phyloP scores from a whole-genome alignment of 169 alveolate genomes.

The Theileria parva region DNA sequence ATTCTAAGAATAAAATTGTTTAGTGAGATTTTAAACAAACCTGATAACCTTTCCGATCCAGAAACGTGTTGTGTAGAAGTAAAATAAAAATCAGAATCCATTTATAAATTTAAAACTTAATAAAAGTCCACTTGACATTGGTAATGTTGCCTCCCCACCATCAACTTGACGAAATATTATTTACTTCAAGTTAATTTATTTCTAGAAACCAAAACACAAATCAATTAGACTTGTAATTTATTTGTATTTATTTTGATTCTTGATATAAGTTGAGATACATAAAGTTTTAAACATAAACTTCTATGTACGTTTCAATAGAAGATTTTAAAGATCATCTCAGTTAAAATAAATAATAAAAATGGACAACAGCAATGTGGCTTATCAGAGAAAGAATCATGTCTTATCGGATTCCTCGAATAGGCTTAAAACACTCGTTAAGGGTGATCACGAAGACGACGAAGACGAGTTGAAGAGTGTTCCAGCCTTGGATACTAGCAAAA shows the following conservation, averaged over 20 bases:
- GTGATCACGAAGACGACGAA: slow-evolving; percentile 62
- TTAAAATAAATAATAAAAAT: neutral
- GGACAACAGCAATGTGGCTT: slow-evolving; percentile 47
- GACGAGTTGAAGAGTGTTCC: slow-evolving; percentile 6
- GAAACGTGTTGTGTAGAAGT: slow-evolving; percentile 11
- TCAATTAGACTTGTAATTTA: neutral
- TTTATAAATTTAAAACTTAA: neutral
- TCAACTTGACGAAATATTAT: neutral
- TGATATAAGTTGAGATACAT: neutral
- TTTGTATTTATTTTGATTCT: neutral
- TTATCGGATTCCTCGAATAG: slow-evolving; percentile 46
- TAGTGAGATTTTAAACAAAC: slow-evolving; percentile 6
- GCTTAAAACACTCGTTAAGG: slow-evolving; percentile 47
- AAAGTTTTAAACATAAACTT: neutral
- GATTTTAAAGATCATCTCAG: neutral
- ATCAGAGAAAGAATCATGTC: slow-evolving; percentile 59
- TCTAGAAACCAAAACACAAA: slow-evolving; percentile 5
- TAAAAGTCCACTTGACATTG: neutral
- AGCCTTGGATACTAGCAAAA: neutral
- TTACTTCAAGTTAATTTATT: neutral
- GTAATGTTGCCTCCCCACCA: slow-evolving; percentile 3
- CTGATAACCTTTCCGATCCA: slow-evolving; percentile 12
- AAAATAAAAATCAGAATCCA: slow-evolving; percentile 18
- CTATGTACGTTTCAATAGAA: neutral
- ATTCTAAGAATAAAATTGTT: slow-evolving; percentile 10